Conservation (phyloP, 2,329 filamentous ascomycete species). For the Ophiostoma sp. region DNA sequence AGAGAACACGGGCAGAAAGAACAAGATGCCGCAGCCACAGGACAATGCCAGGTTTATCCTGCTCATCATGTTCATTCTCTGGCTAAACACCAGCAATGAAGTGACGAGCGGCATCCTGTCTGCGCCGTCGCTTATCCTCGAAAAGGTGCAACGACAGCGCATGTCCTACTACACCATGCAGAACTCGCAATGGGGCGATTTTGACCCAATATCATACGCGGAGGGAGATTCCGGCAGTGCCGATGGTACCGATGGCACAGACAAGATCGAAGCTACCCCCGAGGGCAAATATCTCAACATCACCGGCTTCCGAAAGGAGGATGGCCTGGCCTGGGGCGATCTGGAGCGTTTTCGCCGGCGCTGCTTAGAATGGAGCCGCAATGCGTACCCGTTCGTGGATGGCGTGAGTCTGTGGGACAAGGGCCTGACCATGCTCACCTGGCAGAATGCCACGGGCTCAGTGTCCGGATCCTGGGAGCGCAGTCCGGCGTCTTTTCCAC, state of each 20-base stretch:
- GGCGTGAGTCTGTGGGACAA: constrained; percentile 32
- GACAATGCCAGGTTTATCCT: constrained; percentile 41
- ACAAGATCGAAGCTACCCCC: constrained; percentile 26
- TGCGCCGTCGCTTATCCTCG: constrained; percentile 40
- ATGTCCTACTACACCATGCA: constrained; percentile 51
- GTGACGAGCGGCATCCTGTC: constrained; percentile 40
- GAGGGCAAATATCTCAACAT: constrained; percentile 56
- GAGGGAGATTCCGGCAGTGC: constrained; percentile 24
- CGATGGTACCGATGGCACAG: not conserved
- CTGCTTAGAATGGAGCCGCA: constrained; percentile 56
- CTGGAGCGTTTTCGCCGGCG: constrained; percentile 61
- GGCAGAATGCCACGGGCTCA: constrained; percentile 72
- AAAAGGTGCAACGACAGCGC: constrained; percentile 49
- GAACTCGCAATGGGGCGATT: constrained; percentile 55
- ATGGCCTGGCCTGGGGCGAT: constrained; percentile 74
- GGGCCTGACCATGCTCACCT: constrained; percentile 46
- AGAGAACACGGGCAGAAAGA: not conserved
- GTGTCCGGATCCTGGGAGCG: constrained; percentile 72
- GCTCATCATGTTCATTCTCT: constrained; percentile 41
- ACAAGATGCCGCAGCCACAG: constrained; percentile 44
- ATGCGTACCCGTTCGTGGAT: constrained; percentile 38
- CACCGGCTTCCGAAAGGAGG: constrained; percentile 67
- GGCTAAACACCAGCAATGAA: constrained; percentile 42
- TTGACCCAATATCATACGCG: constrained; percentile 38
- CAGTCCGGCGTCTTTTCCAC: constrained; percentile 44